Evolutionary conservation across 345 rosid genomes (phyloP).

Genomic region (Hibiscus trionum): DNA sequence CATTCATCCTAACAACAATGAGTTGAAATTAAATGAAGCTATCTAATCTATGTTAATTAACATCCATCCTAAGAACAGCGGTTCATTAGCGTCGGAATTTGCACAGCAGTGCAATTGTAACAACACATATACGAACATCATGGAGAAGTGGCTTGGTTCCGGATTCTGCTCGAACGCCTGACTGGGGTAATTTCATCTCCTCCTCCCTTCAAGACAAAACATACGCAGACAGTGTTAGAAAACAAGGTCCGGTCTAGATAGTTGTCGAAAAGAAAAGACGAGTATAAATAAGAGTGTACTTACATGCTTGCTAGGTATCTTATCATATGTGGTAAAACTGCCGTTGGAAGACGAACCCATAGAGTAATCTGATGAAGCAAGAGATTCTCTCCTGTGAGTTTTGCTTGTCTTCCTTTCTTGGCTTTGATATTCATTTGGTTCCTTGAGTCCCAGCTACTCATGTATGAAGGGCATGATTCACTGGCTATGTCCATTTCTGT

Average conservation of each 20-base stretch:
- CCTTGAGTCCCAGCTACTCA: conserved; percentile 39
- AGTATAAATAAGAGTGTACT: conserved; percentile 15
- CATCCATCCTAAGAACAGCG: conserved; percentile 1
- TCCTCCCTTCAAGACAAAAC: conserved; percentile 39
- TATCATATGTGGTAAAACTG: conserved; percentile 78
- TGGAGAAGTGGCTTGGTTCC: conserved; percentile 42
- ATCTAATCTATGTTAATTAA: conserved; percentile 16
- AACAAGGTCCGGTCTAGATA: not conserved
- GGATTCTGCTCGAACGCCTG: conserved; percentile 77
- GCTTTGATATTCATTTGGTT: conserved; percentile 31
- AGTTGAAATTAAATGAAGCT: not conserved
- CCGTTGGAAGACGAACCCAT: conserved; percentile 52
- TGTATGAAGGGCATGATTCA: conserved; percentile 49
- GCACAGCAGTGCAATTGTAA: conserved; percentile 26
- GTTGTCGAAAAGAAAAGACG: not conserved
- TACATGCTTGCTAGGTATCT: conserved; percentile 52
- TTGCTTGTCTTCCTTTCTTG: conserved; percentile 32
- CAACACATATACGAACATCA: conserved; percentile 23
- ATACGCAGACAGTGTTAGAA: not conserved
- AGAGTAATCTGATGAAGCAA: conserved; percentile 62
- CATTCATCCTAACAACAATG: not conserved
- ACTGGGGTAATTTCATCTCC: conserved; percentile 69
- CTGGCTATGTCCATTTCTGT: conserved; percentile 32
- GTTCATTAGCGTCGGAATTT: conserved; percentile 4
- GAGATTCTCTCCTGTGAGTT: conserved; percentile 47